Evolutionary conservation across 352 stramenopile species (phyloP).

Genomic region (Lagenidium sp.): DNA sequence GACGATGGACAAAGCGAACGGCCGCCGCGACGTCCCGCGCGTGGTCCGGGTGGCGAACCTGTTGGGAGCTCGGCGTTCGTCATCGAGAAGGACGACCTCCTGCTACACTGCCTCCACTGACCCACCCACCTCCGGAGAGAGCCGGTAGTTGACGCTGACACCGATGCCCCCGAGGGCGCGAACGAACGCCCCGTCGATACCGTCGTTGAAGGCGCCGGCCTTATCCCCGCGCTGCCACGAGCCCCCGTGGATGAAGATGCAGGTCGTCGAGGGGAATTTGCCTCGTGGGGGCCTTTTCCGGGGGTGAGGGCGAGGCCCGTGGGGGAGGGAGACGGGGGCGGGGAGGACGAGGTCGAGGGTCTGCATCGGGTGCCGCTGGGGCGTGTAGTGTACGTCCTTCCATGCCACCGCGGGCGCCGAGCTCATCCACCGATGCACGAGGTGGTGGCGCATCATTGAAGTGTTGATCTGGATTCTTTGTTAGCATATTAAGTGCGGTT

Average conservation of each 20-base stretch:
- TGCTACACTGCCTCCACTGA: not conserved
- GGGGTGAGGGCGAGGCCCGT: no score
- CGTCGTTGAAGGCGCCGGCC: constrained; percentile 41
- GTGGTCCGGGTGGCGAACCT: constrained; percentile 58
- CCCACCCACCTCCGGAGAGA: constrained; percentile 55
- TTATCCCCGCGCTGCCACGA: constrained; percentile 84
- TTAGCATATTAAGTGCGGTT: no score
- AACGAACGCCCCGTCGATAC: constrained; percentile 55
- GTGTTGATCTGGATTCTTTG: not conserved
- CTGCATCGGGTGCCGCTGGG: constrained; percentile 31
- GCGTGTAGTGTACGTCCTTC: constrained; percentile 61
- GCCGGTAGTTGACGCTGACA: constrained; percentile 72
- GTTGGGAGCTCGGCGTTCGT: not conserved
- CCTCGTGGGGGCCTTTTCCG: no score
- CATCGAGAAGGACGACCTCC: no score
- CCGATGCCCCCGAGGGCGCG: constrained; percentile 36
- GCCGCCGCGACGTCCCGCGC: constrained; percentile 48
- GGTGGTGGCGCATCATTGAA: constrained; percentile 9
- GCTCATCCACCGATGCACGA: no score
- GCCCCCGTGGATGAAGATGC: constrained; percentile 77
- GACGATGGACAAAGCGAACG: constrained; percentile 49
- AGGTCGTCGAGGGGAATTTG: no score
- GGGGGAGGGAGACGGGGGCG: no score
- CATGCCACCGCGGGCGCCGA: constrained; percentile 32
- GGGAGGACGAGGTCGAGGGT: no score